These are phyloP conservation scores for Fraxinus floribunda DNA, from an alignment of 305 asterid species.

Conservation along the genomic window DNA sequence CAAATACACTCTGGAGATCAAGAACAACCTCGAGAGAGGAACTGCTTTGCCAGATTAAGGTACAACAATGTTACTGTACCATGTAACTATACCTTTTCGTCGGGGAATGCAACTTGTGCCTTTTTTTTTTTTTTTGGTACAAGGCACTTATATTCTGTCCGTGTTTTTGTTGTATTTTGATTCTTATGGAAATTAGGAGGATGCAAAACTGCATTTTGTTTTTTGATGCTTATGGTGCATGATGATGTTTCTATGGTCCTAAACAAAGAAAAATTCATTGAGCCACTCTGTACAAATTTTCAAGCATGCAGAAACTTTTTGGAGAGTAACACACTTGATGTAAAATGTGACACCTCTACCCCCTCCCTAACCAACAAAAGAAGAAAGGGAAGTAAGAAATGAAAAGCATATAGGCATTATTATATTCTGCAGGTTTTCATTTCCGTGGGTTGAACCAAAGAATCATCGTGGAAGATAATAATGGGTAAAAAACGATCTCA, in stretches of 20 bases:
- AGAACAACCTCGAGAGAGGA: constrained; percentile 90
- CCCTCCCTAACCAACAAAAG: neutral
- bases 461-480: no score
- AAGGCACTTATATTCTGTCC: neutral
- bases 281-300: neutral
- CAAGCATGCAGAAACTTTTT: neutral
- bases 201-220: neutral
- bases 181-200: neutral
- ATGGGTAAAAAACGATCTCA: no score
- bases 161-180: neutral
- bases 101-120: neutral
- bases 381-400: neutral
- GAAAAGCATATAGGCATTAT: neutral
- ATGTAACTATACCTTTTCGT: neutral
- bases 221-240: neutral
- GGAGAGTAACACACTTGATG: neutral
- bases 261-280: neutral
- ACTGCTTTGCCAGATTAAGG: constrained; percentile 72
- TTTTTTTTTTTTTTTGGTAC: neutral
- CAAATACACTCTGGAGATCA: constrained; percentile 87
- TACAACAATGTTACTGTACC: neutral
- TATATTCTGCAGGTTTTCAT: neutral
- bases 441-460: neutral
- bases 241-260: neutral
- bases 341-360: neutral